phyloP scores from a whole-genome alignment of 2,329 filamentous ascomycete genomes.

The Plenodomus lindquistii region DNA sequence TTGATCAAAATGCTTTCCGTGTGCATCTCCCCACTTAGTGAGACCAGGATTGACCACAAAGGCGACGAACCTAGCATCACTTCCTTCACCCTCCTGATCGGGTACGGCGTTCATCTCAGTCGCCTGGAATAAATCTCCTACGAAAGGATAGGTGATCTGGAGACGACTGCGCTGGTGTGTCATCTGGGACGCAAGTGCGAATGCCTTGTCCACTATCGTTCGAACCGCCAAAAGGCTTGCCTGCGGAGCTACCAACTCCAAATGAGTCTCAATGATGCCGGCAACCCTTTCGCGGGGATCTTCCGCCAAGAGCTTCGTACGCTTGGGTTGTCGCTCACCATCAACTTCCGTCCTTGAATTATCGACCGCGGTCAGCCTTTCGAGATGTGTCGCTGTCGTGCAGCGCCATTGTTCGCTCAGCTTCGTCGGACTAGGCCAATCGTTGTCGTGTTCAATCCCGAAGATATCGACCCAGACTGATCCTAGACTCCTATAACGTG shows the following conservation, averaged over 20 bases:
- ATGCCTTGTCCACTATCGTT: conserved; percentile 18
- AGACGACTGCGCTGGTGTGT: conserved; percentile 16
- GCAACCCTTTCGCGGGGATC: too few relatives aligned
- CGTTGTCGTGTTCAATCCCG: not conserved
- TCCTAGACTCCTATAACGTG: not conserved
- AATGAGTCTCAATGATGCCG: conserved; percentile 2
- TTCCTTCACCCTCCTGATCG: conserved; percentile 13
- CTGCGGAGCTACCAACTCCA: not conserved
- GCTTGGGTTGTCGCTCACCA: not conserved
- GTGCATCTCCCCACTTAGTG: conserved; percentile 28
- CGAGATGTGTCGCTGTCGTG: conserved; percentile 5
- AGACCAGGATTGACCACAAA: conserved; percentile 26
- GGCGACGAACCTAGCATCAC: conserved; percentile 7
- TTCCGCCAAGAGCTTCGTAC: not conserved
- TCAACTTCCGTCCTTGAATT: not conserved
- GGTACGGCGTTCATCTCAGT: conserved; percentile 3
- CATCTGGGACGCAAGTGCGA: conserved; percentile 19
- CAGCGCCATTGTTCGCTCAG: conserved; percentile 17
- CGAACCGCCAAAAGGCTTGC: not conserved
- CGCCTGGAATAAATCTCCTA: conserved; percentile 6
- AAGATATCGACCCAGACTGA: conserved; percentile 3
- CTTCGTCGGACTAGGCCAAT: conserved; percentile 6
- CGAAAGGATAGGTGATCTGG: conserved; percentile 17
- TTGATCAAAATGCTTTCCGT: conserved; percentile 21
- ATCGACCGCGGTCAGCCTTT: not conserved